A percentile compares a stretch with the other conserved stretches of the same genome.
Conservation (phyloP, 176 grass and related monocot species). For the Rhynchospora breviuscula region DNA sequence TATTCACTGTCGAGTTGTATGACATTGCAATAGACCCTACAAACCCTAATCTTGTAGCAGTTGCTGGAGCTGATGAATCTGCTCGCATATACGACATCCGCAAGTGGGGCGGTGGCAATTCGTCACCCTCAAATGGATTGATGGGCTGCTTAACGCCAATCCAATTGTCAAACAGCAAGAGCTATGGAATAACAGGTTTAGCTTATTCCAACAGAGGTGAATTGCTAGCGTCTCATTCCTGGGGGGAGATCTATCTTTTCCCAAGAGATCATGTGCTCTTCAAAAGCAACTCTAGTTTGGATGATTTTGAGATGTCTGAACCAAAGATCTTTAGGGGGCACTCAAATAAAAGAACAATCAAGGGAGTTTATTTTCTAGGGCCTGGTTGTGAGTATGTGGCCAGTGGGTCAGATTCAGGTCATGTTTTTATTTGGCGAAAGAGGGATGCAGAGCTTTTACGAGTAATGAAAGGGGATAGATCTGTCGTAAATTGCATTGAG, state of each 20-base stretch:
- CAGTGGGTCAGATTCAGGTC: constrained; percentile 69
- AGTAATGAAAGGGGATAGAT: constrained; percentile 53
- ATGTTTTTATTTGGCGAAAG: constrained; percentile 80
- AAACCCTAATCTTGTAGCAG: constrained; percentile 42
- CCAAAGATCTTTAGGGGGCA: constrained; percentile 45
- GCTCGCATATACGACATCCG: constrained; percentile 56
- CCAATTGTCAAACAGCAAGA: constrained; percentile 19
- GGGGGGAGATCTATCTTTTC: constrained; percentile 69
- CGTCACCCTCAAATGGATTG: constrained; percentile 7
- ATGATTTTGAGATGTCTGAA: constrained; percentile 4
- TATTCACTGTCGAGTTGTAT: constrained; percentile 17
- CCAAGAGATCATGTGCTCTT: constrained; percentile 46
- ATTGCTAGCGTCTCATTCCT: constrained; percentile 55
- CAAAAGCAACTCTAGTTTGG: constrained; percentile 24
- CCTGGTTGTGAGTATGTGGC: constrained; percentile 75
- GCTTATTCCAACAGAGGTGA: constrained; percentile 63
- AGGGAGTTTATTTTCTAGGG: constrained; percentile 67
- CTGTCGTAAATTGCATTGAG: constrained; percentile 60
- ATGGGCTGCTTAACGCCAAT: constrained; percentile 42
- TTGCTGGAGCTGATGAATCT: constrained; percentile 53
- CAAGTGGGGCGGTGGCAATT: constrained; percentile 44
- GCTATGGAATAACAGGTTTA: constrained; percentile 60
- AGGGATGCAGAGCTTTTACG: constrained; percentile 47
- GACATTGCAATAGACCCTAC: constrained; percentile 62
- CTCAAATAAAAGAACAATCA: constrained; percentile 38